Evolutionary conservation across 192 early-diverging fungal species (phyloP).

Genomic region (Backusella tuberculispora): DNA sequence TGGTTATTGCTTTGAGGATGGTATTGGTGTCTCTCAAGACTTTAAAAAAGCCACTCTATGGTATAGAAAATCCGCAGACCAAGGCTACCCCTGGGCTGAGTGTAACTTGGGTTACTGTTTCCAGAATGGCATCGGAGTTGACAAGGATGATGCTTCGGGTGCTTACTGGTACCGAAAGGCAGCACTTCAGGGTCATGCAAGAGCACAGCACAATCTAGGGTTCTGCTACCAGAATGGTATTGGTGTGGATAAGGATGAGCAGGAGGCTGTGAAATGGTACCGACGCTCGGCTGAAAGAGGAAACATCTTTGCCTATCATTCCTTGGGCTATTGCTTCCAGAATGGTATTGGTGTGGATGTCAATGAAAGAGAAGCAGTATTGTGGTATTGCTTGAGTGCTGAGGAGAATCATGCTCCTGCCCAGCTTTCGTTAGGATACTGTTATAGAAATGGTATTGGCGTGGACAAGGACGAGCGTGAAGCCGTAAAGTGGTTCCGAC

Average conservation of each 20-base stretch:
- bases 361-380: conserved; percentile 54
- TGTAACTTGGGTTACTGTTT: conserved; percentile 82
- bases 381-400: conserved; percentile 58
- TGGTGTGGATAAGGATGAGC: conserved; percentile 62
- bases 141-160: conserved; percentile 53
- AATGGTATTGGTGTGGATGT: conserved; percentile 58
- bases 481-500: conserved; percentile 66
- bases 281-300: conserved; percentile 49
- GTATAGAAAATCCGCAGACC: conserved; percentile 52
- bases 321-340: conserved; percentile 60
- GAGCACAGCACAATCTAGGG: conserved; percentile 67
- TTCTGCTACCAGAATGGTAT: conserved; percentile 88
- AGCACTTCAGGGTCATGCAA: conserved; percentile 58
- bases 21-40: conserved; percentile 60
- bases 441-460: conserved; percentile 64
- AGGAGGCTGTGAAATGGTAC: conserved; percentile 58
- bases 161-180: conserved; percentile 63
- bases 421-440: conserved; percentile 59
- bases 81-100: conserved; percentile 56
- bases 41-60: conserved; percentile 62
- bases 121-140: conserved; percentile 63
- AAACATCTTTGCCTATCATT: conserved; percentile 60
- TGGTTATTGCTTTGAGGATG: conserved; percentile 83
- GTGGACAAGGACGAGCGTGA: conserved; percentile 48
- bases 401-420: conserved; percentile 60